Percentiles rank a stretch among this genome's conserved stretches.
These are phyloP conservation scores for Talaromyces pinophilus DNA, from an alignment of 2,329 filamentous ascomycete species.

Conservation along the genomic window DNA sequence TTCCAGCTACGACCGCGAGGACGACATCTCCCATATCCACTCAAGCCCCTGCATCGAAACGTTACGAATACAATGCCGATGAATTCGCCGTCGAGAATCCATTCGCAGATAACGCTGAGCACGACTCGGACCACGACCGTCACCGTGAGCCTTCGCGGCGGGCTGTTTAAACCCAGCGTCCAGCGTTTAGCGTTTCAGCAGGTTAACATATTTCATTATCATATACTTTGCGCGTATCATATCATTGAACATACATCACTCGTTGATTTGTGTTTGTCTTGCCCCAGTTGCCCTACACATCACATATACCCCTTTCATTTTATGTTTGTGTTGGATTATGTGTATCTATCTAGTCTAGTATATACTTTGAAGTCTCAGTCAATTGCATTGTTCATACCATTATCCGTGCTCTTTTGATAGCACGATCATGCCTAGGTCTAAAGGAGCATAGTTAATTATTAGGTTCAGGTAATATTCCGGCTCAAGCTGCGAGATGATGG, in stretches of 20 bases:
- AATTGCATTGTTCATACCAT: background rate
- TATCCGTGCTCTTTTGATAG: background rate
- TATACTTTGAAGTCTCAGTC: background rate
- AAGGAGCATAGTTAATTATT: background rate
- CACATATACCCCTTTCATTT: conserved; percentile 5
- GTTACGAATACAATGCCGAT: conserved; percentile 41
- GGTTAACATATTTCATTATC: background rate
- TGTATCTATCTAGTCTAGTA: background rate
- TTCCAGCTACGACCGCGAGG: background rate
- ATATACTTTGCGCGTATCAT: background rate
- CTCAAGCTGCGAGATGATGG: background rate
- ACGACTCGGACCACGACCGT: background rate
- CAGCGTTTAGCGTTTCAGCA: background rate
- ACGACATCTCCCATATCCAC: background rate
- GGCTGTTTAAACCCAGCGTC: background rate
- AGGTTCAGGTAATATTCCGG: background rate
- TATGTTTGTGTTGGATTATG: background rate
- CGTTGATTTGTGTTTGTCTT: background rate
- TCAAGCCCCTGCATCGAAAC: conserved; percentile 1
- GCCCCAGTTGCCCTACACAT: background rate
- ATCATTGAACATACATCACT: background rate
- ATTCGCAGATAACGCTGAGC: conserved; percentile 36
- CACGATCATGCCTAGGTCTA: background rate
- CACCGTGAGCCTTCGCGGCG: background rate
- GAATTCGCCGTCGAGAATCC: conserved; percentile 47